phyloP scores from a whole-genome alignment of 805 yeast genomes.

The Candida odintsovae region DNA sequence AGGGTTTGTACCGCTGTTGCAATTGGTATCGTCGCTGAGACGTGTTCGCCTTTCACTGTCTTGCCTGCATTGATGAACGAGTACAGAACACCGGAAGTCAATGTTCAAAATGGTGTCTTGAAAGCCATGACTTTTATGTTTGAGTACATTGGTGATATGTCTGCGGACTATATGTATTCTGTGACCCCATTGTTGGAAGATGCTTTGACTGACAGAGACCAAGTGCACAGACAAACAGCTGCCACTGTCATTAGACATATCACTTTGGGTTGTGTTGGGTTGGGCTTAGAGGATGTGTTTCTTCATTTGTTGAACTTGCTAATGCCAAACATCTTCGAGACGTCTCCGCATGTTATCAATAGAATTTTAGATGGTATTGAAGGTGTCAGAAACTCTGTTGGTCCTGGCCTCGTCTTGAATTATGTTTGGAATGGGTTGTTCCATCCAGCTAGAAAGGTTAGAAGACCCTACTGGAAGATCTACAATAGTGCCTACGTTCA shows the following conservation, averaged over 20 bases:
- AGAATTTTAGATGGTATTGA: slow-evolving; percentile 79
- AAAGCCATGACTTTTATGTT: slow-evolving; percentile 88
- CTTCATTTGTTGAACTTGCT: slow-evolving; percentile 75
- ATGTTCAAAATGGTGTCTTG: slow-evolving; percentile 92
- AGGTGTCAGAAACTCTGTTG: slow-evolving; percentile 64
- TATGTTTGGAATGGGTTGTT: slow-evolving; percentile 86
- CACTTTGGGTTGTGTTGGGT: slow-evolving; percentile 72
- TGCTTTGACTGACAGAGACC: slow-evolving; percentile 85
- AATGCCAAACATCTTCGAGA: slow-evolving; percentile 86
- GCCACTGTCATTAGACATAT: slow-evolving; percentile 80
- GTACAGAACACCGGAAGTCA: slow-evolving; percentile 83
- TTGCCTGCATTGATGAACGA: slow-evolving; percentile 95
- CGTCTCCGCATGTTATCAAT: slow-evolving; percentile 90
- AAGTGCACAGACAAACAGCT: slow-evolving; percentile 93
- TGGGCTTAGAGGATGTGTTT: slow-evolving; percentile 76
- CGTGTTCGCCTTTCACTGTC: slow-evolving; percentile 89
- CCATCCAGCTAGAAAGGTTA: slow-evolving; percentile 87
- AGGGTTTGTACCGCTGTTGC: slow-evolving; percentile 98
- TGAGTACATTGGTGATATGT: slow-evolving; percentile 80
- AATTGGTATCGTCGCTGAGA: slow-evolving; percentile 91
- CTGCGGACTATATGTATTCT: slow-evolving; percentile 77
- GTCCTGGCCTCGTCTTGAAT: slow-evolving; percentile 67
- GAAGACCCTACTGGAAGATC: slow-evolving; percentile 79
- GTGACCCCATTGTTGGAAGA: slow-evolving; percentile 77
- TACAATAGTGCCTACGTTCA: slow-evolving; percentile 75